Evolutionary conservation across 441 rosid genomes (phyloP), one percentile per base, ranked within the genome.

Genomic region (Euphorbia celastroides): DNA sequence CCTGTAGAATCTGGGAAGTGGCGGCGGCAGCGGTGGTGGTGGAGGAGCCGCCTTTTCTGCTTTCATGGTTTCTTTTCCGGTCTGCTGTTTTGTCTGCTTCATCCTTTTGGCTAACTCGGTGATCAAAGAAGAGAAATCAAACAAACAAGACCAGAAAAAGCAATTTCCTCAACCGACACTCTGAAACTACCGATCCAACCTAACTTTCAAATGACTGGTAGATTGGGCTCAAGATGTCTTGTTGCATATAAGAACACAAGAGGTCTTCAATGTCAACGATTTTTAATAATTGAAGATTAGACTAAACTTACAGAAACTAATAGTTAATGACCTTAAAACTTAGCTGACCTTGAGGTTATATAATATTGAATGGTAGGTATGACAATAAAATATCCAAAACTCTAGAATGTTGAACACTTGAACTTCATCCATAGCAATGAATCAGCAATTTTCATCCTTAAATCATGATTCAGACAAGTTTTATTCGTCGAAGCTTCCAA

Each of bases 11-110:
- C 81, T 51, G 0, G 79, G 83, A 77, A 74, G 78, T 27, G 82
- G 86, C 7, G 77, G 85, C 9, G 78, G 83, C 1, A 75, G 86
- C 2, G 88, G 88, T 0, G 88, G 87, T 10, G 87, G 85, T 0
- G 76, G 54, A 1, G 78, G 67, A 62, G 55, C 62, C 1, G 44
- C 64, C 55, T 27, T 63, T 64, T 68, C 73, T n/a, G 74, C 50
- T 70, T 72, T 75, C 16, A 55, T 60, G 66, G 41, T 57, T 44
- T 68, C 41, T n/a, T 65, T 72, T 55, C 73, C 74, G 34, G 71
- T 63, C 58, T 72, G 80, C 56, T 59, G 44, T 70, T 78, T 75
- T 32, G 31, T 68, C 70, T 68, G 72, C 80, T 86, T 79, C 90
- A 83, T 81, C 63, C 20, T 11, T 72, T 42, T 54, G 13, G 46